A percentile compares a stretch with the other conserved stretches of the same genome.
Evolutionary conservation across 495 filamentous ascomycete species (phyloP).

Genomic region (Apiosordaria backusii): DNA sequence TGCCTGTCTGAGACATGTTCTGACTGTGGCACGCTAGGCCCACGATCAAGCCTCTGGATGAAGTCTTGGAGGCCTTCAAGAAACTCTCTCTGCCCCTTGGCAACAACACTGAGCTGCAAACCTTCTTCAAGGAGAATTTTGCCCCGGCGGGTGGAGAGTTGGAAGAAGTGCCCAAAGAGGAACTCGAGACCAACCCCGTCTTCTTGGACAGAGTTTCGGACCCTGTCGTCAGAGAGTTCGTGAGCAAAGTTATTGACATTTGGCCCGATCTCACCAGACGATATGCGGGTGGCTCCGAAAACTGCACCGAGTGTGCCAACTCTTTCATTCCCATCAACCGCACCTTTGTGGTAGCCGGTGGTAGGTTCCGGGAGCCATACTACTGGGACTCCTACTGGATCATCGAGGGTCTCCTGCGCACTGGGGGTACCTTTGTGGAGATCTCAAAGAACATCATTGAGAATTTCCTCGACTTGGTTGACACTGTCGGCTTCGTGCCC

Average conservation of each 20-base stretch:
- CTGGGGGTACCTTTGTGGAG: conserved; percentile 44
- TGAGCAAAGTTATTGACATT: conserved; percentile 47
- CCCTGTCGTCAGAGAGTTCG: conserved; percentile 44
- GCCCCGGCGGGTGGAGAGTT: conserved; percentile 47
- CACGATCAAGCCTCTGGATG: conserved; percentile 41
- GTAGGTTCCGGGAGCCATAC: conserved; percentile 50
- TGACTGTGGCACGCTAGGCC: conserved; percentile 32
- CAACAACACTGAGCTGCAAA: conserved; percentile 47
- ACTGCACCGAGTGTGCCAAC: conserved; percentile 44
- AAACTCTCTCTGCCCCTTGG: conserved; percentile 42
- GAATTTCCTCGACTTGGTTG: conserved; percentile 50
- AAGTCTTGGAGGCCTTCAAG: conserved; percentile 44
- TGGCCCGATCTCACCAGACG: conserved; percentile 50
- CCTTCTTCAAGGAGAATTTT: conserved; percentile 45
- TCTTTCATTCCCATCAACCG: conserved; percentile 52
- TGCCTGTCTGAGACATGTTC: conserved; percentile 3
- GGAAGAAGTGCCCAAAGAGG: conserved; percentile 36
- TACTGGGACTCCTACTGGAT: conserved; percentile 56
- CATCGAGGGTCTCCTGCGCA: conserved; percentile 47
- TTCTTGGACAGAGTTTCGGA: conserved; percentile 45
- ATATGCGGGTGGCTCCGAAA: conserved; percentile 40
- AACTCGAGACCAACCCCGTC: conserved; percentile 39
- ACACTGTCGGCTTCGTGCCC: conserved; percentile 49
- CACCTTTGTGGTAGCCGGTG: conserved; percentile 51
- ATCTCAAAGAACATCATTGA: conserved; percentile 51